Percentiles rank a stretch among this genome's conserved stretches.
Evolutionary conservation across 148 eudicot species (phyloP).

Genomic region (Amaranthus cruentus): DNA sequence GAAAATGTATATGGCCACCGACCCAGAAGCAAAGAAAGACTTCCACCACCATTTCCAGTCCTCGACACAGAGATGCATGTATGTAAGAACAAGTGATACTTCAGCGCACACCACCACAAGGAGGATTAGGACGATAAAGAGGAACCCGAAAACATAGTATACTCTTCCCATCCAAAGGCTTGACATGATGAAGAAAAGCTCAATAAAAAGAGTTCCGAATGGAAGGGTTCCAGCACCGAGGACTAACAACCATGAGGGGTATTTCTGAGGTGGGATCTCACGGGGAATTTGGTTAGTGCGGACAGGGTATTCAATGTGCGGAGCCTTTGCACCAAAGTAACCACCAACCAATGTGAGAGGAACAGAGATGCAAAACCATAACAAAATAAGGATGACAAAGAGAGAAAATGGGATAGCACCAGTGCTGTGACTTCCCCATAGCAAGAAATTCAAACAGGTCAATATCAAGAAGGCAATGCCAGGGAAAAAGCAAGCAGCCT

Average conservation of each 20-base stretch:
- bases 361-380: constrained; percentile 77
- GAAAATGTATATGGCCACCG: constrained; percentile 80
- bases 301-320: constrained; percentile 74
- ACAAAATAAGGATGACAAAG: constrained; percentile 62
- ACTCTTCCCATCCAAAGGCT: constrained; percentile 88
- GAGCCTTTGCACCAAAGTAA: constrained; percentile 75
- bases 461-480: constrained; percentile 58
- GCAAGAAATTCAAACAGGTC: constrained; percentile 54
- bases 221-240: constrained; percentile 84
- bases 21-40: constrained; percentile 83
- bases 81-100: constrained; percentile 69
- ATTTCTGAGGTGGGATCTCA: constrained; percentile 77
- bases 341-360: constrained; percentile 79
- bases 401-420: constrained; percentile 77
- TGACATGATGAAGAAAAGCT: constrained; percentile 86
- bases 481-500: constrained; percentile 80
- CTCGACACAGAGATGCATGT: constrained; percentile 85
- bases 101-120: constrained; percentile 79
- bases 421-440: constrained; percentile 77
- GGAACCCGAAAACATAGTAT: constrained; percentile 76
- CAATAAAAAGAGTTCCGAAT: constrained; percentile 78
- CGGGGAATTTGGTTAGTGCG: constrained; percentile 75
- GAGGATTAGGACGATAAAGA: constrained; percentile 58
- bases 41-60: constrained; percentile 95
- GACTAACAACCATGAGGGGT: constrained; percentile 79